Evolutionary conservation across 768 basidiomycete species (phyloP), one percentile per base, ranked within the genome.

Genomic region (Amanita fuliginea): DNA sequence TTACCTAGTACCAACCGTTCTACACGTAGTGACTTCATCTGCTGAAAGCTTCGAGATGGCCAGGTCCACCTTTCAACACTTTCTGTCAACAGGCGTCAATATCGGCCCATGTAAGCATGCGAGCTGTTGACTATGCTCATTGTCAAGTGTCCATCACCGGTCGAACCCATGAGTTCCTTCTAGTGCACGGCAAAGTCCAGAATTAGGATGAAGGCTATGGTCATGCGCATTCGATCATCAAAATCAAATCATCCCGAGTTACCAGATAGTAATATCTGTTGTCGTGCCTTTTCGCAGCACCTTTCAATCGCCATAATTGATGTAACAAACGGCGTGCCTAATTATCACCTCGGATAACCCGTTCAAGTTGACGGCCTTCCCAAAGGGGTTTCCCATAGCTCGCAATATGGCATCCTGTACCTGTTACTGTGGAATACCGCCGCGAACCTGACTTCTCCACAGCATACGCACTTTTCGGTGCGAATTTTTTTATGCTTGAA

Each of bases 271-370:
- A 30, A 10, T 50, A 22, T 24, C 36, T 49, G 26, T 28, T 41
- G 33, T 35, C 22, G 42, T 30, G 14, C 41, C 49, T 43, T 35
- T 50, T 21, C 16, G 18, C 33, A 32, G n/a, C 22, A 34, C 30
- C 18, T 30, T n/a, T 22, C 43, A 21, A 42, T 50, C 33, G 16
- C 47, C 30, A 33, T 30, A 10, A 30, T 37, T 30, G 28, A 40
- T 30, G 24, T 30, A 35, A 50, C 49, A 43, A 26, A 33, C 32
- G 18, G 28, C 5, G 26, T 11, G 4, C 32, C n/a, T 43, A 42
- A 32, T 43, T 42, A 50, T 50, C 49, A 41, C 49, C 48, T 49
- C 48, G 49, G 49, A 50, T 41, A 34, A 42, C 18, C 47, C 13
- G 26, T 28, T 47, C 22, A 47, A 35, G 33, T 16, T 2, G 22